These are phyloP conservation scores for Ophiostoma sp. DNA, from an alignment of 2,329 filamentous ascomycete species.

Conservation along the genomic window DNA sequence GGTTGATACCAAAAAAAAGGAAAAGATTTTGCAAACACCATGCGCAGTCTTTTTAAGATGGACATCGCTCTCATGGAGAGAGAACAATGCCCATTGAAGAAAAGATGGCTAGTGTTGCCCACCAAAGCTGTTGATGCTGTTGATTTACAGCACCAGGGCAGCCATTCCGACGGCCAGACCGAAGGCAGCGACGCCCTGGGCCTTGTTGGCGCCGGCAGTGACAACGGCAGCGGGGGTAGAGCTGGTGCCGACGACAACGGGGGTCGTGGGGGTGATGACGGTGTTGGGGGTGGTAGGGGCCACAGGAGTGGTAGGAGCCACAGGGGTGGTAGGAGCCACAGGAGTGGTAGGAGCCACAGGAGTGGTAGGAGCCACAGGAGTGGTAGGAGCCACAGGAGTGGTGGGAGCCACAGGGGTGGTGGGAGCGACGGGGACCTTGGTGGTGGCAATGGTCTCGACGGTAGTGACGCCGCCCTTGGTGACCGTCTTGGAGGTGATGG, in stretches of 20 bases:
- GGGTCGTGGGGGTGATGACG: background rate
- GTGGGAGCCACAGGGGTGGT: background rate
- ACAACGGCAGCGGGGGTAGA: slow-evolving; percentile 5
- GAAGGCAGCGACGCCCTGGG: slow-evolving; percentile 25
- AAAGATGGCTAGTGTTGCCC: background rate
- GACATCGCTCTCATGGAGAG: background rate
- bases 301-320: background rate
- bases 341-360: background rate
- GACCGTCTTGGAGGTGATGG: background rate
- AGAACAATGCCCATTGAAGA: background rate
- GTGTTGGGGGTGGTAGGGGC: background rate
- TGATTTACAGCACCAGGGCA: slow-evolving; percentile 30
- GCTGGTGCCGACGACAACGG: background rate
- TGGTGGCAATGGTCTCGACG: slow-evolving; percentile 10
- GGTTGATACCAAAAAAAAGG: background rate
- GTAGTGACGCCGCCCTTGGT: background rate
- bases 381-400: background rate
- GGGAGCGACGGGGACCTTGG: slow-evolving; percentile 9
- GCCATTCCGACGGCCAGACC: slow-evolving; percentile 30
- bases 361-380: background rate
- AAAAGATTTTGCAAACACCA: background rate
- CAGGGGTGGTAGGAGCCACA: too few species aligned
- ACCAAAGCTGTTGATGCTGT: background rate
- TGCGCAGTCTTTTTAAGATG: background rate
- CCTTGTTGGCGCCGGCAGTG: slow-evolving; percentile 29